Conservation (phyloP, 2,329 filamentous ascomycete genomes). For the Xylaria sp. region DNA sequence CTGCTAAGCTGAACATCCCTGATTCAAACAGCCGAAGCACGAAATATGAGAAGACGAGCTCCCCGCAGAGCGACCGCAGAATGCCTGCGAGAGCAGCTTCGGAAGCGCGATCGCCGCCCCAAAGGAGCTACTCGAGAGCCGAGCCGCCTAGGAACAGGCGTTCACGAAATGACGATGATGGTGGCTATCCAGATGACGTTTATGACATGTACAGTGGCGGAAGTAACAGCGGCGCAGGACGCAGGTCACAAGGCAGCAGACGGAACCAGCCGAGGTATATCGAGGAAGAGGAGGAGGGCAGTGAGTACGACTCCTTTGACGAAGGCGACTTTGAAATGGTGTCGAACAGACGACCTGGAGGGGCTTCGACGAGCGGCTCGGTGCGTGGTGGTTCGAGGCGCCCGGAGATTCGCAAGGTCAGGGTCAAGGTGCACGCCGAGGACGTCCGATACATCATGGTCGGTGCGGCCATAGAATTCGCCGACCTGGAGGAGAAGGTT, state of each 20-base stretch:
- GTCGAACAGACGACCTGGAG: slow-evolving; percentile 59
- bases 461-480: slow-evolving; percentile 74
- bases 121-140: slow-evolving; percentile 57
- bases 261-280: slow-evolving; percentile 70
- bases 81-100: slow-evolving; percentile 53
- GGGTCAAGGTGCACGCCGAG: slow-evolving; percentile 90
- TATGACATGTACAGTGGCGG: slow-evolving; percentile 70
- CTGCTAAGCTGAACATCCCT: slow-evolving; percentile 71
- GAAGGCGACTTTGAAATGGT: slow-evolving; percentile 85
- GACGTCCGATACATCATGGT: slow-evolving; percentile 96
- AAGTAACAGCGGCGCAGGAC: slow-evolving; percentile 53
- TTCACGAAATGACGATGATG: slow-evolving; percentile 67
- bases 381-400: slow-evolving; percentile 66
- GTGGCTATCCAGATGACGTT: slow-evolving; percentile 71
- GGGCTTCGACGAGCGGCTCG: slow-evolving; percentile 58
- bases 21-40: slow-evolving; percentile 60
- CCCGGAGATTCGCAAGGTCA: slow-evolving; percentile 78
- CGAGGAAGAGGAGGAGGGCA: slow-evolving; percentile 82
- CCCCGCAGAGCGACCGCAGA: slow-evolving; percentile 55
- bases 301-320: slow-evolving; percentile 77
- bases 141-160: slow-evolving; percentile 47
- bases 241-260: slow-evolving; percentile 53
- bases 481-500: slow-evolving; percentile 81
- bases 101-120: slow-evolving; percentile 58
- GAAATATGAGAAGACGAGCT: slow-evolving; percentile 63